A percentile compares a stretch with the other conserved stretches of the same genome.
Evolutionary conservation across 805 yeast species (phyloP).

Genomic region (Candida qinlingensis): DNA sequence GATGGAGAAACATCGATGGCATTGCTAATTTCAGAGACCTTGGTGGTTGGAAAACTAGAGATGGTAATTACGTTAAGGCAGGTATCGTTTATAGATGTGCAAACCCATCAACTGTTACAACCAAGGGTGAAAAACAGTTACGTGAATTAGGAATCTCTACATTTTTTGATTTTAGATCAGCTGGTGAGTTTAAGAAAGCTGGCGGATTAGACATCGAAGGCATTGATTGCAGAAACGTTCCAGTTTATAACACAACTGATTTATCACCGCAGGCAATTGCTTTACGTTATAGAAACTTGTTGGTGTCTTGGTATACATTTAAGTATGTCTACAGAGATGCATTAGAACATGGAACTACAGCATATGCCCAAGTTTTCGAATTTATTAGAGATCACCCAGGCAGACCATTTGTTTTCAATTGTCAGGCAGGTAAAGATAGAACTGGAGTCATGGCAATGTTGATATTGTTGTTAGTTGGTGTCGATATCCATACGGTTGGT

Average conservation of each 20-base stretch:
- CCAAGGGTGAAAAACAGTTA: constrained; percentile 38
- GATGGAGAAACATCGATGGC: constrained; percentile 65
- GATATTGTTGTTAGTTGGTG: constrained; percentile 56
- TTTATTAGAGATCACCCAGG: constrained; percentile 50
- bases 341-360: constrained; percentile 41
- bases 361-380: constrained; percentile 46
- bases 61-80: constrained; percentile 41
- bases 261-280: constrained; percentile 64
- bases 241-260: constrained; percentile 50
- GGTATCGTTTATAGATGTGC: constrained; percentile 62
- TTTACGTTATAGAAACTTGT: constrained; percentile 44
- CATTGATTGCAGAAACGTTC: constrained; percentile 44
- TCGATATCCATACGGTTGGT: constrained; percentile 58
- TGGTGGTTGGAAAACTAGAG: constrained; percentile 60
- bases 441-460: constrained; percentile 75
- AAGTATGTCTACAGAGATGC: constrained; percentile 58
- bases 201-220: constrained; percentile 45
- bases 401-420: constrained; percentile 59
- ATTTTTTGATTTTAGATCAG: constrained; percentile 65
- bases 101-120: constrained; percentile 46
- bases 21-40: constrained; percentile 70
- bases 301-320: constrained; percentile 59
- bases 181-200: constrained; percentile 42
- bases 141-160: constrained; percentile 40
- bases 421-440: constrained; percentile 85